Percentiles rank a stretch among this genome's conserved stretches.
Conservation (phyloP, 2,329 filamentous ascomycete genomes). For the Beauveria sp. region DNA sequence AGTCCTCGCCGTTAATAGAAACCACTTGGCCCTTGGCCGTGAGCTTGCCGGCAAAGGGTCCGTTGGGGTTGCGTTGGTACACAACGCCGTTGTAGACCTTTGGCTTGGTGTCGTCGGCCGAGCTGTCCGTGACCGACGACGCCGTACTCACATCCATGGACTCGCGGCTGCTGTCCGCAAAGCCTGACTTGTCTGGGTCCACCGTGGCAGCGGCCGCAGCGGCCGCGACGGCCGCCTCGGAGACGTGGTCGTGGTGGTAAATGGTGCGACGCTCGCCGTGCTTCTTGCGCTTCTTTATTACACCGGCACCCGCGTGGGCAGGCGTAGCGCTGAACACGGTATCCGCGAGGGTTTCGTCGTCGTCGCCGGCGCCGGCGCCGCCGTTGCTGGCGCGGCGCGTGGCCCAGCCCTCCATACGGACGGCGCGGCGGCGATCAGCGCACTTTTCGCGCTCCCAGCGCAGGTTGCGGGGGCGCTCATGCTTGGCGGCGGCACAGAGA, state of each 20-base stretch:
- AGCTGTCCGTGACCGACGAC: conserved; percentile 8
- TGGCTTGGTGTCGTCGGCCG: conserved; percentile 35
- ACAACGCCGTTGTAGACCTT: conserved; percentile 53
- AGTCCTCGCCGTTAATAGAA: conserved; percentile 59
- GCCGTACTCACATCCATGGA: conserved; percentile 2
- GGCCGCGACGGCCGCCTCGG: not conserved
- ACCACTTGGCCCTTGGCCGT: conserved; percentile 54
- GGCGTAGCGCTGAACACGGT: not conserved
- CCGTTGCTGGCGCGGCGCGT: not conserved
- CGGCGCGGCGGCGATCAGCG: conserved; percentile 6
- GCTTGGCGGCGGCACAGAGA: not conserved
- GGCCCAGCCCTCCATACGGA: conserved; percentile 6
- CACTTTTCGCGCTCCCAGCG: conserved; percentile 11
- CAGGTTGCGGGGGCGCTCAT: conserved; percentile 9
- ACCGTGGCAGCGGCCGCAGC: not conserved
- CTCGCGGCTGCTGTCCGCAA: conserved; percentile 2
- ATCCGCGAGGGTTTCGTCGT: not conserved
- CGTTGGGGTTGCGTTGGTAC: conserved; percentile 53
- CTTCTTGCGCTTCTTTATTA: conserved; percentile 6
- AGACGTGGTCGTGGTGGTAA: conserved; percentile 6
- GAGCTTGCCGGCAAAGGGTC: conserved; percentile 56
- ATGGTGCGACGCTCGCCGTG: conserved; percentile 7
- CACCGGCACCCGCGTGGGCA: not conserved
- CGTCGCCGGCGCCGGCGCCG: not conserved
- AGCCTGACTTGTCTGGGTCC: not conserved